Percentiles rank a stretch among this genome's conserved stretches.
phyloP scores from a whole-genome alignment of 225 moss, liverwort and hornwort genomes.

The Marchantia paleacea region DNA sequence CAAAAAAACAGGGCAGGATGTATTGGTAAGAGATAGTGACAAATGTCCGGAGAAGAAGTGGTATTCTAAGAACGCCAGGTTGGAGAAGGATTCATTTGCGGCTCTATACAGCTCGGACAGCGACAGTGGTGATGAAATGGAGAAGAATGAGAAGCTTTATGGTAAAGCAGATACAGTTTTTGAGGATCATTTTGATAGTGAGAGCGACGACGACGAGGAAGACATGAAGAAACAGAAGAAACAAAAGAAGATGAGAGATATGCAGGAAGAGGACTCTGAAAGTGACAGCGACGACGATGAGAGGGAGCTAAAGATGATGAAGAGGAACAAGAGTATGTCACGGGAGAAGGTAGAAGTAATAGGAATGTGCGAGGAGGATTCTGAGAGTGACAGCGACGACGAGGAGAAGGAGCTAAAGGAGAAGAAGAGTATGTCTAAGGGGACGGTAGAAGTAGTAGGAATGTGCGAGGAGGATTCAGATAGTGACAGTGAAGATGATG shows the following conservation, averaged over 20 bases:
- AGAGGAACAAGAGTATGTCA: constrained; percentile 43
- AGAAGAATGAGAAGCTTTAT: background rate
- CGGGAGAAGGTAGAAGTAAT: constrained; percentile 22
- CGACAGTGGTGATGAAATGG: background rate
- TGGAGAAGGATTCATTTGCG: constrained; percentile 23
- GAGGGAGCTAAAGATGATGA: constrained; percentile 19
- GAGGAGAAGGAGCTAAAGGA: constrained; percentile 20
- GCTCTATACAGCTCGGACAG: constrained; percentile 17
- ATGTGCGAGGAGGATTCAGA: constrained; percentile 17
- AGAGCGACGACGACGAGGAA: constrained; percentile 12
- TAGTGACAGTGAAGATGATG: constrained; percentile 23
- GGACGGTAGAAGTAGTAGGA: constrained; percentile 6
- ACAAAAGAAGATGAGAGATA: constrained; percentile 41
- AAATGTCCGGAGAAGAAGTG: background rate
- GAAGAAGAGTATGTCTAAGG: background rate
- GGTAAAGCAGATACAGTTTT: background rate
- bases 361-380: constrained; percentile 15
- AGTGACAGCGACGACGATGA: constrained; percentile 18
- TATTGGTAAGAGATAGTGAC: background rate
- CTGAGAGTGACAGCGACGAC: constrained; percentile 18
- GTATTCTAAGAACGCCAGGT: constrained; percentile 10
- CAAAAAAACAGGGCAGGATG: constrained; percentile 14
- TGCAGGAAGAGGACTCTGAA: constrained; percentile 36
- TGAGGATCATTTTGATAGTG: constrained; percentile 14
- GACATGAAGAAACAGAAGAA: constrained; percentile 16